These are phyloP conservation scores for Alternaria novae-zelandiae DNA, from an alignment of 2,329 filamentous ascomycete genomes.

Conservation along the genomic window DNA sequence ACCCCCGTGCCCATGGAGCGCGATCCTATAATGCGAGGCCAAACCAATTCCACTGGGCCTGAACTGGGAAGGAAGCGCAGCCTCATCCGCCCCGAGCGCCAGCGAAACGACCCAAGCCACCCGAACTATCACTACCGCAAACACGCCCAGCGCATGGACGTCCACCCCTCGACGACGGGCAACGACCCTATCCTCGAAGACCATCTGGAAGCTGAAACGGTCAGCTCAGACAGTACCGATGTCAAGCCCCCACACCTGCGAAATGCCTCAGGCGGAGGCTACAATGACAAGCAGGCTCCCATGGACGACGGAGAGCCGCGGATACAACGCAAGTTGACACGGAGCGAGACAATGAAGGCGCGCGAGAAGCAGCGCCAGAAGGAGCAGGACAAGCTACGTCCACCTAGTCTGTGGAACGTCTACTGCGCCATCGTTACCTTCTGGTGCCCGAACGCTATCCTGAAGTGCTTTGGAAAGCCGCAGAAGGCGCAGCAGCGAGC, in stretches of 20 bases:
- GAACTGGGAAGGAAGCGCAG: constrained; percentile 78
- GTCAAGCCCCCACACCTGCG: constrained; percentile 52
- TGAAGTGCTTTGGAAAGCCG: constrained; percentile 84
- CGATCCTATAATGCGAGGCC: constrained; percentile 59
- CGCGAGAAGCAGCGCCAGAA: constrained; percentile 67
- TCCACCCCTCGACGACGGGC: constrained; percentile 88
- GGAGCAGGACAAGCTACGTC: constrained; percentile 69
- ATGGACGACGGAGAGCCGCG: constrained; percentile 34
- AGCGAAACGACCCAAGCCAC: constrained; percentile 82
- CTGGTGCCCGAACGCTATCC: constrained; percentile 85
- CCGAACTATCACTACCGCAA: constrained; percentile 96
- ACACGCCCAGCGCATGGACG: constrained; percentile 91
- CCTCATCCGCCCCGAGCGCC: constrained; percentile 86
- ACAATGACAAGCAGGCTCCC: constrained; percentile 48
- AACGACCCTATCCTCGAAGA: constrained; percentile 88
- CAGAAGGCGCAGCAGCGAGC: constrained; percentile 87
- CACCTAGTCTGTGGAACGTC: constrained; percentile 90
- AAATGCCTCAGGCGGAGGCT: constrained; percentile 47
- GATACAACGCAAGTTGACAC: constrained; percentile 68
- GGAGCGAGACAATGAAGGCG: constrained; percentile 64
- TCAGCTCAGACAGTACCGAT: constrained; percentile 69
- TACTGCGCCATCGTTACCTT: constrained; percentile 96
- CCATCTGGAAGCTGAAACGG: constrained; percentile 58
- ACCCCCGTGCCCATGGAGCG: constrained; percentile 53
- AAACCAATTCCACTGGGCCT: constrained; percentile 45